These are phyloP conservation scores for Lachancea thermotolerans DNA, from an alignment of 805 yeast genomes.

Conservation along the genomic window DNA sequence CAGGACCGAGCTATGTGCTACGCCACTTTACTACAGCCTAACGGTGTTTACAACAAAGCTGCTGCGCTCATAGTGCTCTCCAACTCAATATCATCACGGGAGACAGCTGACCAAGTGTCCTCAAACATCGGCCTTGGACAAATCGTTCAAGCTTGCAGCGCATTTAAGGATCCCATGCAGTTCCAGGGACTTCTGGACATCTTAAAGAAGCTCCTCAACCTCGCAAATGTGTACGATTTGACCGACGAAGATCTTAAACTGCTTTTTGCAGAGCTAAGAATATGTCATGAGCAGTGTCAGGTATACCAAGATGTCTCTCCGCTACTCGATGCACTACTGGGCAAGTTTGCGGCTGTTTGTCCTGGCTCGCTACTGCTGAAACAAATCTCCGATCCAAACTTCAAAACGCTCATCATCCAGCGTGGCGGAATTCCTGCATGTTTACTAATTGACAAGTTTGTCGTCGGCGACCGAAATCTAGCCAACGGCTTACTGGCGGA, in stretches of 20 bases:
- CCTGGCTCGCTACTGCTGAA: conserved; percentile 19
- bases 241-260: conserved; percentile 8
- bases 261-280: conserved; percentile 14
- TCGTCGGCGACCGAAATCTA: conserved; percentile 10
- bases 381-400: conserved; percentile 3
- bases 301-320: conserved; percentile 21
- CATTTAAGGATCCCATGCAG: conserved; percentile 28
- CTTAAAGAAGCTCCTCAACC: conserved; percentile 22
- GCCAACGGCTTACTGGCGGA: conserved; percentile 5
- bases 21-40: conserved; percentile 8
- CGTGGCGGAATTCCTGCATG: conserved; percentile 22
- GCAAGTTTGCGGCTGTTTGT: conserved; percentile 23
- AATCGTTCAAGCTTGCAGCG: conserved; percentile 11
- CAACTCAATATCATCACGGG: conserved; percentile 21
- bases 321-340: conserved; percentile 18
- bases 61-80: conserved; percentile 23
- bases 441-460: conserved; percentile 25
- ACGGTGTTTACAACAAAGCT: conserved; percentile 20
- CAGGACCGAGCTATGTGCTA: conserved; percentile 16
- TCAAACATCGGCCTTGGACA: conserved; percentile 11
- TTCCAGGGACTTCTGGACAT: conserved; percentile 29
- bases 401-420: conserved; percentile 12
- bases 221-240: conserved; percentile 19
- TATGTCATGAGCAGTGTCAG: conserved; percentile 23
- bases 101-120: conserved; percentile 16